Evolutionary conservation across 441 rosid species (phyloP).

Genomic region (Eutrema salsugineum): DNA sequence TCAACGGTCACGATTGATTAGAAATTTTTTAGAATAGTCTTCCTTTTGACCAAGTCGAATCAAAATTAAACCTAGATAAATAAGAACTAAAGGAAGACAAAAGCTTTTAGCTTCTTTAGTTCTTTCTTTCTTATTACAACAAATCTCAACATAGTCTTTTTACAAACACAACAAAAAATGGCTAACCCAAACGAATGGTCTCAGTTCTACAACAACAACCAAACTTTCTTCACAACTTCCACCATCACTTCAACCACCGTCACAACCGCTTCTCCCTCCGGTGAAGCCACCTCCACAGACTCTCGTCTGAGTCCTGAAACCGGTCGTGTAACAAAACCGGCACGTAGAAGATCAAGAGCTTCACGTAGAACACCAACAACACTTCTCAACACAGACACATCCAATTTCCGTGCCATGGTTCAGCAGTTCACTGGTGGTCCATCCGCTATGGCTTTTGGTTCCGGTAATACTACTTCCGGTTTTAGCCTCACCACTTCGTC

Average conservation of each 20-base stretch:
- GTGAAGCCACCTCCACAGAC: slow-evolving; percentile 18
- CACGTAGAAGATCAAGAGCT: slow-evolving; percentile 67
- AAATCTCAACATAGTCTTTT: not conserved
- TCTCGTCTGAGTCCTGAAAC: slow-evolving; percentile 31
- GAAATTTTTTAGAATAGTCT: slow-evolving; percentile 17
- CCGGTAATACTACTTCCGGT: slow-evolving; percentile 17
- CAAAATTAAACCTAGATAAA: slow-evolving; percentile 1
- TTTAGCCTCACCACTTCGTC: slow-evolving; percentile 29
- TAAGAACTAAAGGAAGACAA: slow-evolving; percentile 20
- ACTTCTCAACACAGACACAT: slow-evolving; percentile 77
- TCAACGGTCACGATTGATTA: slow-evolving; percentile 16
- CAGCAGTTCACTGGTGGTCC: slow-evolving; percentile 94
- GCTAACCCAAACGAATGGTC: slow-evolving; percentile 34
- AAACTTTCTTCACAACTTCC: slow-evolving; percentile 23
- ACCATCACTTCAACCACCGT: slow-evolving; percentile 29
- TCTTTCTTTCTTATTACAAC: slow-evolving; percentile 22
- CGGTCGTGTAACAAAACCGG: slow-evolving; percentile 30
- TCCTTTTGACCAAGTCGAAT: slow-evolving; percentile 27
- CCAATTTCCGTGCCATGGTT: slow-evolving; percentile 92
- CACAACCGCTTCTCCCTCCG: slow-evolving; percentile 15
- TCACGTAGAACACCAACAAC: slow-evolving; percentile 94
- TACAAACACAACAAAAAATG: slow-evolving; percentile 14
- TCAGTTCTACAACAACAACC: slow-evolving; percentile 31
- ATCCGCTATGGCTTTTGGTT: slow-evolving; percentile 31
- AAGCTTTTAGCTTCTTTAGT: not conserved